Evolutionary conservation across 495 filamentous ascomycete species (phyloP), one percentile per base, ranked within the genome.

Genomic region (Cercophora scortea): DNA sequence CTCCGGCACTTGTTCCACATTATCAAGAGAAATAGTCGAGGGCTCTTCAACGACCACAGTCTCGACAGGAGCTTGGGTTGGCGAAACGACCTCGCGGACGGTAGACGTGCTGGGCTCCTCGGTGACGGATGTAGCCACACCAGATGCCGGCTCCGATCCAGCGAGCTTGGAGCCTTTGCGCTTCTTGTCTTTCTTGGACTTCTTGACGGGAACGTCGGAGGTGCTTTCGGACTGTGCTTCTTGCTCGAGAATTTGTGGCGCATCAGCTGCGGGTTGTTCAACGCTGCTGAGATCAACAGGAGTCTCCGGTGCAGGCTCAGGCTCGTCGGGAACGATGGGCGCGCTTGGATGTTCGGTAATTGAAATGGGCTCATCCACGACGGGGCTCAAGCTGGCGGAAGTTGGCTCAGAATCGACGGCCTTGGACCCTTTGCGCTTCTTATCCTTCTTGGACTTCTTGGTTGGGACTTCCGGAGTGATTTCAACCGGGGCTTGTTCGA

Each of bases 381-480:
- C 17, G 4, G 43, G 43, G 8, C 17, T 45, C 9, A 18, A 12
- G 32, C 10, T 18, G 4, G 17, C 43, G 19, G 43, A 45, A 33
- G 25, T 19, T 33, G 51, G 11, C 9, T 56, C 54, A 12, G 45
- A 8, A 36, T 49, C 52, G 33, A 32, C 36, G 36, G 32, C 42
- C 45, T 50, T 39, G 11, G 36, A 52, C 17, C 34, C 44, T 39
- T 49, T 54, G 56, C 65, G 61, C 58, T 63, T 64, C 42, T 63
- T 64, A 35, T 68, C 56, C 46, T 68, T 70, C 44, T 62, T 56
- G 66, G 49, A n/a, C 34, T 48, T 48, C 13, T 25, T 33, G 9
- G 44, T 46, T 18, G 44, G 44, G 15, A 33, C 17, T 4, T 25
- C 48, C 39, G n/a, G 16, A 7, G 1, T 32, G 6, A 42, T 32